Evolutionary conservation across 2,329 filamentous ascomycete genomes (phyloP).

Genomic region (Ceratocystis cacaofunesta): DNA sequence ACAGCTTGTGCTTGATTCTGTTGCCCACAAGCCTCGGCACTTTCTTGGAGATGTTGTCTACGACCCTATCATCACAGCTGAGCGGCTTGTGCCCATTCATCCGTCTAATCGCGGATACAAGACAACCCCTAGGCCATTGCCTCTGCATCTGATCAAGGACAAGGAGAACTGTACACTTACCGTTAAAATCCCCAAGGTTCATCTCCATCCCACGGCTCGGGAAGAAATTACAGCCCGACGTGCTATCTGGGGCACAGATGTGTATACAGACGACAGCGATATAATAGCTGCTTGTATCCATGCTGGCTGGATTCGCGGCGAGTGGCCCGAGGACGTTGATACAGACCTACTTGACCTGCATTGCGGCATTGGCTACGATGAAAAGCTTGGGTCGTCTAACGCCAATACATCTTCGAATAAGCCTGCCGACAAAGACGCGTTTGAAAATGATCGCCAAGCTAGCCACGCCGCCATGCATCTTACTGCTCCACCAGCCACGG

Average conservation of each 20-base stretch:
- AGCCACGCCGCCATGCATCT: conserved; percentile 29
- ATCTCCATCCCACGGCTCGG: conserved; percentile 53
- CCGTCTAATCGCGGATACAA: conserved; percentile 31
- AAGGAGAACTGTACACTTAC: conserved; percentile 85
- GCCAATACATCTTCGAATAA: conserved; percentile 19
- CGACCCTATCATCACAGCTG: conserved; percentile 46
- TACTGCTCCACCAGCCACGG: conserved; percentile 39
- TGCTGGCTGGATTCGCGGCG: conserved; percentile 78
- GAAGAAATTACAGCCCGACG: conserved; percentile 71
- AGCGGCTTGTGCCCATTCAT: conserved; percentile 30
- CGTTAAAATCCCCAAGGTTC: conserved; percentile 68
- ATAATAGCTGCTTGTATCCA: conserved; percentile 87
- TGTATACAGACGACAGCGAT: conserved; percentile 94
- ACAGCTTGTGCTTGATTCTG: conserved; percentile 54
- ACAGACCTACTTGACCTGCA: conserved; percentile 48
- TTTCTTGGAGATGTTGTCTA: conserved; percentile 82
- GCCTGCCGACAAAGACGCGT: conserved; percentile 21
- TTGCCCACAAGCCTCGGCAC: conserved; percentile 54
- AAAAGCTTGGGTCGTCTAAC: background rate
- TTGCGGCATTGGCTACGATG: conserved; percentile 21
- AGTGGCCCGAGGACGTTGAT: conserved; percentile 70
- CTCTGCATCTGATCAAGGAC: conserved; percentile 53
- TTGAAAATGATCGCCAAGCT: conserved; percentile 24
- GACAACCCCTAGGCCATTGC: conserved; percentile 55
- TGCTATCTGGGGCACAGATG: conserved; percentile 80